Conservation (phyloP, 1,139 yeast genomes). For the Nakaseomyces nivariensis region DNA sequence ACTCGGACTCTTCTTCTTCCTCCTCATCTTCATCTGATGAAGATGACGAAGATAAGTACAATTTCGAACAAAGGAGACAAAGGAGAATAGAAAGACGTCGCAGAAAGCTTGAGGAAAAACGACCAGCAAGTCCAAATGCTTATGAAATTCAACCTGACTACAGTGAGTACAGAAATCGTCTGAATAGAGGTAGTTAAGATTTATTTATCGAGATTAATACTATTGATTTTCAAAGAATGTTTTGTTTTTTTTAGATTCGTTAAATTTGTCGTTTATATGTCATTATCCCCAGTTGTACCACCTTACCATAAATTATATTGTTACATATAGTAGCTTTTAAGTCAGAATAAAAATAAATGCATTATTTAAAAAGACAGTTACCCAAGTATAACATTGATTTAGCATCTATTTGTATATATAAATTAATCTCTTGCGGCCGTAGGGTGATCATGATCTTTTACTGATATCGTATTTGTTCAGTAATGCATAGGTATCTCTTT, state of each 20-base stretch:
- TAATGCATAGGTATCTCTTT: constrained; percentile 75
- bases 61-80: constrained; percentile 24
- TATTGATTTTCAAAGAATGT: not conserved
- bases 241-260: not conserved
- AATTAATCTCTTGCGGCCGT: no score
- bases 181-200: constrained; percentile 17
- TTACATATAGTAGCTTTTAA: no score
- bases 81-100: constrained; percentile 28
- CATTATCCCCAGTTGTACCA: no score
- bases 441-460: not conserved
- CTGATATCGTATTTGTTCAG: constrained; percentile 37
- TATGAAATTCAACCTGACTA: constrained; percentile 68
- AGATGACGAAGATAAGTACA: constrained; percentile 19
- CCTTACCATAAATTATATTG: no score
- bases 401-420: no score
- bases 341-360: no score
- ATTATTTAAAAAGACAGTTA: no score
- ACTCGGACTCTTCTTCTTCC: constrained; percentile 12
- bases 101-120: constrained; percentile 20
- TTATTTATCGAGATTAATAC: not conserved
- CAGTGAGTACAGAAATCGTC: constrained; percentile 24
- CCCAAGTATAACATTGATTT: no score
- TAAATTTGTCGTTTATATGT: not conserved
- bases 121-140: constrained; percentile 48
- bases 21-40: constrained; percentile 25